Conservation (phyloP, 2,329 filamentous ascomycete species). For the Aureobasidium sp. region DNA sequence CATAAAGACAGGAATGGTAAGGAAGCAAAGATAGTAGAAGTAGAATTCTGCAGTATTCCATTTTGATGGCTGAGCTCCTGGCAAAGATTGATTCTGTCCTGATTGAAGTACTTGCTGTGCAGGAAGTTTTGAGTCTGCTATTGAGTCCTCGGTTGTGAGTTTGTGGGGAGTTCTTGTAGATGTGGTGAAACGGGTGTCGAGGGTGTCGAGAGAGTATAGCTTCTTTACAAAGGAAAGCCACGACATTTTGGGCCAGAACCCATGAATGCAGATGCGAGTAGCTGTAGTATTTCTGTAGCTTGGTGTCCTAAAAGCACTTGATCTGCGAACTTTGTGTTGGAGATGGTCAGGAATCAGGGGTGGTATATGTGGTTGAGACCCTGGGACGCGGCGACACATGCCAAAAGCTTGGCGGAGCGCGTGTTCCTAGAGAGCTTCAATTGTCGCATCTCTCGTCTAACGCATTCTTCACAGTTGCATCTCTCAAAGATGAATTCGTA, state of each 20-base stretch:
- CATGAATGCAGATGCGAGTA: not conserved
- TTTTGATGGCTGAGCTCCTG: conserved; percentile 54
- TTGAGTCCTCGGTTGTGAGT: conserved; percentile 1
- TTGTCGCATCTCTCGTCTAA: not conserved
- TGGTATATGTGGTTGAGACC: not conserved
- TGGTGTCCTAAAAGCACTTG: not conserved
- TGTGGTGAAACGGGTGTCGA: conserved; percentile 66
- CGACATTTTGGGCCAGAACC: conserved; percentile 1
- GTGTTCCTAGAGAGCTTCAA: not conserved
- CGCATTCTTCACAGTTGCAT: not conserved
- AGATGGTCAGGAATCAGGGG: not conserved
- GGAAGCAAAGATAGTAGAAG: conserved; percentile 74
- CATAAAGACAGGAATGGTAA: conserved; percentile 67
- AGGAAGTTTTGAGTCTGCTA: conserved; percentile 15
- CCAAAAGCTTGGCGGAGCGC: not conserved
- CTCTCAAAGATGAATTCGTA: conserved; percentile 1
- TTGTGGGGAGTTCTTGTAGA: conserved; percentile 55
- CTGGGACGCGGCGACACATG: not conserved
- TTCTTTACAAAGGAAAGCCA: conserved; percentile 38
- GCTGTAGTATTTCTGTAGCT: not conserved
- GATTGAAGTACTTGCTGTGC: conserved; percentile 25
- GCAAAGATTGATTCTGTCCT: conserved; percentile 23
- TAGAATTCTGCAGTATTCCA: conserved; percentile 86
- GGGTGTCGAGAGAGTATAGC: conserved; percentile 58
- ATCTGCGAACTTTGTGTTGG: not conserved